Evolutionary conservation across 2,329 filamentous ascomycete species (phyloP).

Genomic region (Claviceps sp.): DNA sequence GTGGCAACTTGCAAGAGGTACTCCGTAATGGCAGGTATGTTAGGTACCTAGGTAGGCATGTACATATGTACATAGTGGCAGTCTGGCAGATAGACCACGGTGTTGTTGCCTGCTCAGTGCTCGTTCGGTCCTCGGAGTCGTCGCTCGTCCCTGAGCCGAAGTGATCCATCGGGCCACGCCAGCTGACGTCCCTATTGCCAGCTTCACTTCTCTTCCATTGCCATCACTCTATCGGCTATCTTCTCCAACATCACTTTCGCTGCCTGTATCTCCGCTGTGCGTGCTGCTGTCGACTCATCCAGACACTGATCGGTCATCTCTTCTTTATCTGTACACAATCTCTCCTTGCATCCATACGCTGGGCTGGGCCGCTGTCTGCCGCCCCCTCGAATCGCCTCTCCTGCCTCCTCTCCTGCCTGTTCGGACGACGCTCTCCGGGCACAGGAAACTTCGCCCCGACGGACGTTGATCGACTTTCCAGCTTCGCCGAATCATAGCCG

Average conservation of each 20-base stretch:
- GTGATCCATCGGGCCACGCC: not conserved
- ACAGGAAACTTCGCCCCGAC: not conserved
- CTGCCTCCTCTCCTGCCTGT: not conserved
- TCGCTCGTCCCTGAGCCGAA: not conserved
- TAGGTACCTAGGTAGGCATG: too few species aligned
- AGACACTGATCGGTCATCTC: not conserved
- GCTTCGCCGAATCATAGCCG: not conserved
- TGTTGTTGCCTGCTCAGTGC: not conserved
- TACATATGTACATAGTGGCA: too few species aligned
- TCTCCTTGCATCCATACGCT: constrained; percentile 4
- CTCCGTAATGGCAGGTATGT: not conserved
- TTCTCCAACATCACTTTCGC: constrained; percentile 3
- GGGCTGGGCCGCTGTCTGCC: not conserved
- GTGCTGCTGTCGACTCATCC: constrained; percentile 3
- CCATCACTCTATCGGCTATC: constrained; percentile 1
- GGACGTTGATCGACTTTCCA: not conserved
- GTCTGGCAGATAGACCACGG: not conserved
- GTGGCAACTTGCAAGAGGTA: not conserved
- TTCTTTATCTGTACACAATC: constrained; percentile 2
- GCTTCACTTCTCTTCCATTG: constrained; percentile 1
- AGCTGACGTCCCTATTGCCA: not conserved
- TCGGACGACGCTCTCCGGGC: not conserved
- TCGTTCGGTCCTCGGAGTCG: not conserved
- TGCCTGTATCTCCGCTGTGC: constrained; percentile 1
- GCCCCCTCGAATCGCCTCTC: not conserved